phyloP scores from a whole-genome alignment of 495 filamentous ascomycete species.

The Chaetomium tenue region DNA sequence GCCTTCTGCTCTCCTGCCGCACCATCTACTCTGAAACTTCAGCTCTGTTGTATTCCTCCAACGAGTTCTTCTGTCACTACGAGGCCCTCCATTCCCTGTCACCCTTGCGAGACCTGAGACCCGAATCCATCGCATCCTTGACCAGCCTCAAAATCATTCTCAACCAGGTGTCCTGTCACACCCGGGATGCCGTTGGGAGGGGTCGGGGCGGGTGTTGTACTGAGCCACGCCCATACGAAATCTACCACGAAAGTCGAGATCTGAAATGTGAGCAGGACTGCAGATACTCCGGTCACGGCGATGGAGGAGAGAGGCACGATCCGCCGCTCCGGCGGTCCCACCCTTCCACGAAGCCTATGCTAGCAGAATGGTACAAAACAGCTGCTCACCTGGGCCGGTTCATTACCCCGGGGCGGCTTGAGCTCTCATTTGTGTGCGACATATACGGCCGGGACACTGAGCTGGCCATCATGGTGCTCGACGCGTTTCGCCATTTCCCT shows the following conservation, averaged over 20 bases:
- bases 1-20: conserved; percentile 3
- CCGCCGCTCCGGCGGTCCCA: not conserved
- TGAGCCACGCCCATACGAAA: not conserved
- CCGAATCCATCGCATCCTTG: not conserved
- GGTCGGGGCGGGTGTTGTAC: not conserved
- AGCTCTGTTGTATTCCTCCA: not conserved
- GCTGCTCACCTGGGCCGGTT: conserved; percentile 1
- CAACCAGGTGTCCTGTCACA: not conserved
- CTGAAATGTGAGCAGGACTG: not conserved
- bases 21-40: not conserved
- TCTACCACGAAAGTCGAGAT: not conserved
- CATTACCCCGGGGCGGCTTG: not conserved
- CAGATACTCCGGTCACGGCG: not conserved
- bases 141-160: not conserved
- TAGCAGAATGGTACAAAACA: conserved; percentile 15
- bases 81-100: not conserved
- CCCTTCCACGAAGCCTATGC: not conserved
- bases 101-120: not conserved
- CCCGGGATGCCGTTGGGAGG: not conserved
- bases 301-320: not conserved
- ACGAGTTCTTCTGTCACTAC: not conserved
- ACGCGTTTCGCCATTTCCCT: not conserved
- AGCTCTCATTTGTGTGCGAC: not conserved
- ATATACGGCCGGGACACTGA: not conserved
- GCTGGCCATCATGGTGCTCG: not conserved